A percentile compares a stretch with the other conserved stretches of the same genome.
phyloP scores from a whole-genome alignment of 345 rosid species.

The Eucalyptus rudis region DNA sequence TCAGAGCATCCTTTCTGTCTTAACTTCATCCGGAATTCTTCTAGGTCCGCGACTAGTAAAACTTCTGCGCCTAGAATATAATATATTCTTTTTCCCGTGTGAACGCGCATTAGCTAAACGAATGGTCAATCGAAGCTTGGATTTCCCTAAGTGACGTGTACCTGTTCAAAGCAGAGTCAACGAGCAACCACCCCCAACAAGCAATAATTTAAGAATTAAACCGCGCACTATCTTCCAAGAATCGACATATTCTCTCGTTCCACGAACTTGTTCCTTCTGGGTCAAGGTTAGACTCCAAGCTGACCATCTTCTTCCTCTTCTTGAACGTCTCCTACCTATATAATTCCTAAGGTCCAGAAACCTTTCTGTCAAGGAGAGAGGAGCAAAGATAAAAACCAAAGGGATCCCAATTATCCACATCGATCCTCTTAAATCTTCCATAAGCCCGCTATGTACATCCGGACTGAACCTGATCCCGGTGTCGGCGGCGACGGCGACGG shows the following conservation, averaged over 20 bases:
- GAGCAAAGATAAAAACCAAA: neutral
- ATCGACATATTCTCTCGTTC: neutral
- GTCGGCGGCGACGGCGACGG: neutral
- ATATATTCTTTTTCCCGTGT: neutral
- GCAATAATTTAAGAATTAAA: neutral
- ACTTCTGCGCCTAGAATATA: neutral
- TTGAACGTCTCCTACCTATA: neutral
- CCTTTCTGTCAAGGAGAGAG: neutral
- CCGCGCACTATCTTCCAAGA: neutral
- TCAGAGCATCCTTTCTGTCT: neutral
- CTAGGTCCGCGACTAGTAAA: neutral
- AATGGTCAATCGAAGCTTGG: neutral
- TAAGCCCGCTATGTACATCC: neutral
- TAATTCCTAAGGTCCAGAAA: neutral
- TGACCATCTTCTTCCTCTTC: neutral
- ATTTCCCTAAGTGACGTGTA: neutral
- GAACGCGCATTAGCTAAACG: neutral
- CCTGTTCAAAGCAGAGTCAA: neutral
- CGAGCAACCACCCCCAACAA: neutral
- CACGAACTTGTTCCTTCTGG: neutral
- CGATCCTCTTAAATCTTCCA: neutral
- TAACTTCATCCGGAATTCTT: neutral
- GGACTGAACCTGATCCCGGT: neutral
- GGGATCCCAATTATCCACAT: neutral
- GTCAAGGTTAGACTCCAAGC: neutral